phyloP scores from a whole-genome alignment of 2,329 filamentous ascomycete species.

The Calonectria multiphialidica region DNA sequence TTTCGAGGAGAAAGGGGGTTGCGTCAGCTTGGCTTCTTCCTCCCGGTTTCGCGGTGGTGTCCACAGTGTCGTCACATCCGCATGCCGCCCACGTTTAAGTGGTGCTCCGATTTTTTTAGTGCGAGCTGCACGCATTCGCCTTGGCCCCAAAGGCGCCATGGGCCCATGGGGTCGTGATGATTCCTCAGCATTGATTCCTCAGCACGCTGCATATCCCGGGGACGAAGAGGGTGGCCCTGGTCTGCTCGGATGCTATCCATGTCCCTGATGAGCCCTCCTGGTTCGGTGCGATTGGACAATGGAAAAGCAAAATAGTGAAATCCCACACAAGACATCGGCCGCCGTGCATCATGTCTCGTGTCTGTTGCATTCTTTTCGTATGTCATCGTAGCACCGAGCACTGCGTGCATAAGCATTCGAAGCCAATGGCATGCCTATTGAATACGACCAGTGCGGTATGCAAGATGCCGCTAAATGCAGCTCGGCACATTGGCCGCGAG shows the following conservation, averaged over 20 bases:
- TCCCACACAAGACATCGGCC: neutral
- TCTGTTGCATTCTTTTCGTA: conserved; percentile 1
- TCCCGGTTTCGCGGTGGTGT: neutral
- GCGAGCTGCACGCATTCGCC: neutral
- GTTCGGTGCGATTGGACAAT: too few species aligned
- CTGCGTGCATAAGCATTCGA: conserved; percentile 1
- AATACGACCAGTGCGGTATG: conserved; percentile 3
- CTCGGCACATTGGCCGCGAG: conserved; percentile 24
- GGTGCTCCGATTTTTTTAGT: conserved; percentile 7
- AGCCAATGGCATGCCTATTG: conserved; percentile 9
- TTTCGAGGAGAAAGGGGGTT: neutral
- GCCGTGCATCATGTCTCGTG: neutral
- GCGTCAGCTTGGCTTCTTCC: neutral
- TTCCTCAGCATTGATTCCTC: conserved; percentile 11
- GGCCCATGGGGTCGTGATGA: neutral
- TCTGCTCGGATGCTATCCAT: neutral
- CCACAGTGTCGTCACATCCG: neutral
- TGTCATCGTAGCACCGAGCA: neutral
- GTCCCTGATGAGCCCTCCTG: neutral
- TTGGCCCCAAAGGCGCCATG: neutral
- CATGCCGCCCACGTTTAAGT: neutral
- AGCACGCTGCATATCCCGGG: neutral
- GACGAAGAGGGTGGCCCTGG: neutral
- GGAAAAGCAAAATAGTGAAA: neutral
- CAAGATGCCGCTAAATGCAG: conserved; percentile 22